Percentiles rank a stretch among this genome's conserved stretches.
These are phyloP conservation scores for Wickerhamiella shivajii DNA, from an alignment of 805 yeast genomes.

Conservation along the genomic window DNA sequence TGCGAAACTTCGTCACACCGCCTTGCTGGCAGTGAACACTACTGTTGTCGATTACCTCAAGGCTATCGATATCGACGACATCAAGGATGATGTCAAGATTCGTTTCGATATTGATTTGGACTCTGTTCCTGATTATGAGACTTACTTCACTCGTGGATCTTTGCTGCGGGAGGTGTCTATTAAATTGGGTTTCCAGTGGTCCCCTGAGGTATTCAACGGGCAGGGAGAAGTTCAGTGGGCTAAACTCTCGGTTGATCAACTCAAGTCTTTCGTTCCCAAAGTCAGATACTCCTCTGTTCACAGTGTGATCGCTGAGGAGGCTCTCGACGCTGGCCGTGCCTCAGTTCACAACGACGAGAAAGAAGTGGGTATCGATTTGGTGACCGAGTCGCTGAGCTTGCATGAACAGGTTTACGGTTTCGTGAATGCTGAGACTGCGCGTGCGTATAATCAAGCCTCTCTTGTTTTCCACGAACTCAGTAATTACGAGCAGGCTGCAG, in stretches of 20 bases:
- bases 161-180: slow-evolving; percentile 56
- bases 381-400: slow-evolving; percentile 55
- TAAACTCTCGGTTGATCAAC: slow-evolving; percentile 40
- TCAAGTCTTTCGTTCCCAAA: slow-evolving; percentile 57
- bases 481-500: slow-evolving; percentile 42
- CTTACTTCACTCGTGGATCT: slow-evolving; percentile 23
- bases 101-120: slow-evolving; percentile 43
- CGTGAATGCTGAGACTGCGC: slow-evolving; percentile 66
- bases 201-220: slow-evolving; percentile 32
- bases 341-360: slow-evolving; percentile 14
- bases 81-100: slow-evolving; percentile 38
- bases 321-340: slow-evolving; percentile 29
- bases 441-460: slow-evolving; percentile 50
- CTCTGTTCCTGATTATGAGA: slow-evolving; percentile 38
- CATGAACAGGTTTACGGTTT: slow-evolving; percentile 75
- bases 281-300: slow-evolving; percentile 56
- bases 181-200: slow-evolving; percentile 82
- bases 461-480: slow-evolving; percentile 50
- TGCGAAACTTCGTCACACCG: slow-evolving; percentile 30
- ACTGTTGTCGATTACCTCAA: slow-evolving; percentile 61
- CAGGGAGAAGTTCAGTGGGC: not conserved
- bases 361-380: slow-evolving; percentile 45
- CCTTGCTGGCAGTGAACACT: slow-evolving; percentile 40
- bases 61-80: slow-evolving; percentile 31
- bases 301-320: slow-evolving; percentile 58